Evolutionary conservation across 176 grass and related monocot genomes (phyloP), one percentile per base, ranked within the genome.

Genomic region (Otatea glauca): DNA sequence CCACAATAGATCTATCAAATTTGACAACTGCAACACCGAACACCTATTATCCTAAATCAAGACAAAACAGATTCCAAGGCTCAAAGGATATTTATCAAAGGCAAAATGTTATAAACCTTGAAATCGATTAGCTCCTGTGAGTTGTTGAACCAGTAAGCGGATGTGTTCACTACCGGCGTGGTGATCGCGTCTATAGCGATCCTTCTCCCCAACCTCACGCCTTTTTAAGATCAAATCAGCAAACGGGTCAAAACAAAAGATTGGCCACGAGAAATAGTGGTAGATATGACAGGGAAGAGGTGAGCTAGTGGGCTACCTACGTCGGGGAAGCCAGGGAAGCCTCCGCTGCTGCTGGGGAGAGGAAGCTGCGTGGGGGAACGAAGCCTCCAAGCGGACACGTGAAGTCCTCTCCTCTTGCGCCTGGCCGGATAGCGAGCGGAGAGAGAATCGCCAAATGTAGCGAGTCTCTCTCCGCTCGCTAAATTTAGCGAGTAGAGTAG

Each of bases 61-160:
- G n/a, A n/a, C n/a, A n/a, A n/a, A n/a, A n/a, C n/a, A n/a, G n/a
- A n/a, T n/a, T n/a, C n/a, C n/a, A n/a, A n/a, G n/a, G n/a, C n/a
- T n/a, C n/a, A n/a, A n/a, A n/a, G n/a, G n/a, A n/a, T 64, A 75
- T 17, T 34, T 10, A 68, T 20, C 3, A 44, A 76, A 13, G 49
- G 32, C 47, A 38, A 24, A 18, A 25, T 59, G 35, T 18, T 48
- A 29, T 3, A 35, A 81, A 96, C 96, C 96, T 99, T 99, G 81
- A 99, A 99, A 78, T 99, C 96, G 18, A 99, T 94, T 68, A 99
- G 81, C 88, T 99, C 96, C 74, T 99, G 80, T 21, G 96, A 92
- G 88, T 93, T 99, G 56, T 89, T 96, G 77, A 99, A 99, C 91
- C 96, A 99, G 86, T 99, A 99, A 73, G 96, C 96, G 54, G 96